Evolutionary conservation across 208 protist species (phyloP), one percentile per base, ranked within the genome.

Genomic region (Trypanosoma conorhini): DNA sequence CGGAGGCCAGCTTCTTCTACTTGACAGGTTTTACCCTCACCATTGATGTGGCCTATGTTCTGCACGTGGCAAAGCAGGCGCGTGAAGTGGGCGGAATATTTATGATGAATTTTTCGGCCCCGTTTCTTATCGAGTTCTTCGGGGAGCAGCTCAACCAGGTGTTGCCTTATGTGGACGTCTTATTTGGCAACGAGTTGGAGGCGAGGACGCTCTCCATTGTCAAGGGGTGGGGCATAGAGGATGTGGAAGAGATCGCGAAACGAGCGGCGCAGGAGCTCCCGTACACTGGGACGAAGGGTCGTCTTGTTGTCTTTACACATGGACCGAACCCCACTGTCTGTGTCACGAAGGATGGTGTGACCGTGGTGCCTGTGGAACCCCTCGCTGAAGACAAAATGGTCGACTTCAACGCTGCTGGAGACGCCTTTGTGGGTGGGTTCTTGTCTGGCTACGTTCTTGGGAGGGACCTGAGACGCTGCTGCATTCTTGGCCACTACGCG

Each of bases 371-470:
- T 9, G 96, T 98, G 63, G 48, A 71, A 22, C 56, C 76, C 4
- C 82, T 99, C 38, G 62, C 76, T 15, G 35, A 57, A 13, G 89
- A 98, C 24, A 82, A 95, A 44, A 99, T 99, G 38, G 89, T 99
- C 12, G 98, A 99, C 80, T 91, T 95, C 51, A 99, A 99, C 77
- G 98, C 93, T 62, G 98, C 98, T 33, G 98, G 98, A 62, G 98
- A 99, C 76, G 84, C 95, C 22, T 99, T 99, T 72, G 98, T 99
- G 19, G 98, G 98, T 65, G 98, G 98, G 56, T 99, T 99, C 86
- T 76, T 99, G 1, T 78, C 95, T 40, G 81, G 81, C 19, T 91
- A 92, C 52, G 82, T 83, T 10, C n/a, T 82, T 24, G 94, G 84
- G 38, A 30, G 77, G 61, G 42, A 62, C 22, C 50, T 98, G 7